Percentiles rank a stretch among this genome's conserved stretches.
Conservation (phyloP, 1,284 basidiomycete genomes). For the Moniliophthora roreri region DNA sequence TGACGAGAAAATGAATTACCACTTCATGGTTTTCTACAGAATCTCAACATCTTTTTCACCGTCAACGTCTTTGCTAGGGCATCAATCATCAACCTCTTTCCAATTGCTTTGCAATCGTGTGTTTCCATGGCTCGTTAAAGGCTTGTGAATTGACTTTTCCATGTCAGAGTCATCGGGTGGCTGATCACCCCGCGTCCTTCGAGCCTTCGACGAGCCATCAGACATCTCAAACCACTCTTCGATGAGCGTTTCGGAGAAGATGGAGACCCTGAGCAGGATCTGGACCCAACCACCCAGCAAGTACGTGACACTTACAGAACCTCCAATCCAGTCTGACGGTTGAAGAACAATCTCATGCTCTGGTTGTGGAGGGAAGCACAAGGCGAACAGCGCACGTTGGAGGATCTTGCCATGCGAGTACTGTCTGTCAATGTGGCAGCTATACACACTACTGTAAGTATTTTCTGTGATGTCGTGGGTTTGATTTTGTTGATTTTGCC, state of each 20-base stretch:
- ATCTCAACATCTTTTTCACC: conserved; percentile 28
- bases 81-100: conserved; percentile 2
- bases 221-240: background rate
- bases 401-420: conserved; percentile 1
- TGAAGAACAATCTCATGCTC: conserved; percentile 3
- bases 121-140: background rate
- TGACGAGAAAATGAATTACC: no score
- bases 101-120: background rate
- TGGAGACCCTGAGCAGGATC: background rate
- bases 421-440: conserved; percentile 1
- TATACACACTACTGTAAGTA: background rate
- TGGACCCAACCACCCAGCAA: background rate
- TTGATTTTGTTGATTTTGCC: no score
- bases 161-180: background rate
- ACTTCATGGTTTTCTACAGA: background rate
- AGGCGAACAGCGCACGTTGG: conserved; percentile 2
- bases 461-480: no score
- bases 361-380: conserved; percentile 3
- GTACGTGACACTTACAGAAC: background rate
- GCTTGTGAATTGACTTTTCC: no score
- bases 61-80: conserved; percentile 21
- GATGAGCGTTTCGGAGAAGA: background rate
- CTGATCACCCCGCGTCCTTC: conserved; percentile 2
- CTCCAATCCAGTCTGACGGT: background rate
- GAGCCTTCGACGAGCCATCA: conserved; percentile 1